phyloP scores from a whole-genome alignment of 805 yeast species.

The Lachancea lanzarotensis region DNA sequence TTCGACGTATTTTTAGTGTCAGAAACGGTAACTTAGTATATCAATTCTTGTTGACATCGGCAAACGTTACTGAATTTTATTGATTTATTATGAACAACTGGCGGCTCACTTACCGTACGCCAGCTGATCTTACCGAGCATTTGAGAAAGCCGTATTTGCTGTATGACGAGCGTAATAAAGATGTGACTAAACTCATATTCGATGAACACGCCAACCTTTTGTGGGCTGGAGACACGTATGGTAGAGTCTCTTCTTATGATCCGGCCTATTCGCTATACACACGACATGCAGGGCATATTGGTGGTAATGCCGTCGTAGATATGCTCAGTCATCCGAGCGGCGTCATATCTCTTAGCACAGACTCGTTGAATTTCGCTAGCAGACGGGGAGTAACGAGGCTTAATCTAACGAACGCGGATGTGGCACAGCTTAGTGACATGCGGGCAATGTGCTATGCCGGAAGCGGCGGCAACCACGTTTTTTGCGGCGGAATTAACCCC shows the following conservation, averaged over 20 bases:
- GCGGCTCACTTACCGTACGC: constrained; percentile 30
- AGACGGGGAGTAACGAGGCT: constrained; percentile 49
- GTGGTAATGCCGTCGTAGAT: constrained; percentile 41
- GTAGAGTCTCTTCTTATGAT: constrained; percentile 42
- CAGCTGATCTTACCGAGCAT: constrained; percentile 27
- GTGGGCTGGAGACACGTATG: constrained; percentile 74
- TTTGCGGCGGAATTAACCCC: constrained; percentile 37
- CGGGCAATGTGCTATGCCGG: constrained; percentile 39
- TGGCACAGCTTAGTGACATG: constrained; percentile 32
- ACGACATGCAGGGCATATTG: constrained; percentile 46
- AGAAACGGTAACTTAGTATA: no score
- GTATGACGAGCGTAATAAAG: constrained; percentile 30
- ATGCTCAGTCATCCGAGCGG: constrained; percentile 51
- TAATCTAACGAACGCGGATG: constrained; percentile 25
- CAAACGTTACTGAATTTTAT: no score
- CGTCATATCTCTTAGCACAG: constrained; percentile 48
- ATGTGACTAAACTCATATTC: constrained; percentile 39
- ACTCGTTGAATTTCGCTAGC: constrained; percentile 46
- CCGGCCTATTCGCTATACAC: constrained; percentile 50
- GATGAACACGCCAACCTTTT: constrained; percentile 69
- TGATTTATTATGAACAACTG: constrained; percentile 28
- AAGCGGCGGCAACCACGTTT: constrained; percentile 37
- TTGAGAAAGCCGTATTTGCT: constrained; percentile 28
- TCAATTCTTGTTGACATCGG: no score
- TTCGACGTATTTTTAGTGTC: no score